Conservation (phyloP, 345 rosid genomes). For the Hirschfeldia incana region DNA sequence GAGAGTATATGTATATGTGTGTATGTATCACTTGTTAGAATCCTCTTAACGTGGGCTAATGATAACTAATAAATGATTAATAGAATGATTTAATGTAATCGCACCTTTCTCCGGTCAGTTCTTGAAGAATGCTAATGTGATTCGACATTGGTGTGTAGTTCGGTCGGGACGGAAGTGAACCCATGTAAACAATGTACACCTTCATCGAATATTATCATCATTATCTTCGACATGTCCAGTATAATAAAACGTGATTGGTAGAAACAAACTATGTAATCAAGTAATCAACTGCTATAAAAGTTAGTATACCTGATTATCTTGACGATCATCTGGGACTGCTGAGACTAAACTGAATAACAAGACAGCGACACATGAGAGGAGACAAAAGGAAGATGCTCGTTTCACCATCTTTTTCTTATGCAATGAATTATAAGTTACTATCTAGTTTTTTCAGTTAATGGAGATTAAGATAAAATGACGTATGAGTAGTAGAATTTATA, state of each 20-base stretch:
- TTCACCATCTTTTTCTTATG: neutral
- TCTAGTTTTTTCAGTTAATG: neutral
- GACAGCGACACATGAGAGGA: neutral
- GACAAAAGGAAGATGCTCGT: slow-evolving; percentile 7
- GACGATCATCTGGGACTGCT: neutral
- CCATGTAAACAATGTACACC: slow-evolving; percentile 50
- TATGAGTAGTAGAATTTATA: neutral
- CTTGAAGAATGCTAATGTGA: slow-evolving; percentile 41
- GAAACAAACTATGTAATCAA: neutral
- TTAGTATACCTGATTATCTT: slow-evolving; percentile 4
- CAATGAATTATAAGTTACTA: neutral
- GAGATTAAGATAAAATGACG: neutral
- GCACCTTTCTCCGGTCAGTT: slow-evolving; percentile 31
- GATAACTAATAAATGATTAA: neutral
- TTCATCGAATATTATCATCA: slow-evolving; percentile 21
- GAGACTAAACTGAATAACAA: slow-evolving; percentile 19
- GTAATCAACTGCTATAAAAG: neutral
- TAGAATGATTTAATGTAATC: neutral
- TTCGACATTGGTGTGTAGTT: slow-evolving; percentile 32
- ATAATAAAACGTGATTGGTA: neutral
- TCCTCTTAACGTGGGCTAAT: neutral
- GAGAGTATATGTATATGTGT: neutral
- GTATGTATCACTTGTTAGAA: neutral
- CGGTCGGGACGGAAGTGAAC: slow-evolving; percentile 33
- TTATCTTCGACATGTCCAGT: neutral